A percentile compares a stretch with the other conserved stretches of the same genome.
These are phyloP conservation scores for Simmondsia chinensis DNA, from an alignment of 148 eudicot genomes.

Conservation along the genomic window DNA sequence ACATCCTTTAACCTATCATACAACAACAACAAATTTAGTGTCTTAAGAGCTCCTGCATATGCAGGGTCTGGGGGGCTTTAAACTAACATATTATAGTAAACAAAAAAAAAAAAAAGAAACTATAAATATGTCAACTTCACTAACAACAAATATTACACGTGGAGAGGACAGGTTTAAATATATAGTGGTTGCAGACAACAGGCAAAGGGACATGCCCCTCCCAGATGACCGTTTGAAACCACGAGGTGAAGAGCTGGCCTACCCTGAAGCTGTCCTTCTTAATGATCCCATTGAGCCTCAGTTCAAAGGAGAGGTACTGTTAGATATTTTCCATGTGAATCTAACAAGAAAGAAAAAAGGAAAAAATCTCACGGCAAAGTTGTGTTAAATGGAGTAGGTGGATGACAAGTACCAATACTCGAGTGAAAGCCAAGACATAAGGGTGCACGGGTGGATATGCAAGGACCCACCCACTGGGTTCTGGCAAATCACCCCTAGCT, in stretches of 20 bases:
- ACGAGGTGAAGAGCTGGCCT: constrained; percentile 25
- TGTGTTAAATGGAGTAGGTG: constrained; percentile 37
- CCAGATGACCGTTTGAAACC: constrained; percentile 39
- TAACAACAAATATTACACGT: neutral
- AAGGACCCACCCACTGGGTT: constrained; percentile 40
- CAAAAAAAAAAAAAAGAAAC: neutral
- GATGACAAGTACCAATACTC: constrained; percentile 89
- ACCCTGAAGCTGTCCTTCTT: constrained; percentile 41
- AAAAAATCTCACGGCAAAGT: too few species aligned
- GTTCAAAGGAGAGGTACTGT: constrained; percentile 39
- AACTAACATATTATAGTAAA: too few species aligned
- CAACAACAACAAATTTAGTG: too few species aligned
- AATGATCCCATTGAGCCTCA: constrained; percentile 25
- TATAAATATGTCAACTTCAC: constrained; percentile 1
- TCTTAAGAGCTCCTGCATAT: too few species aligned
- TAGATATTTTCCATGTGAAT: neutral
- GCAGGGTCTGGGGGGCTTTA: too few species aligned
- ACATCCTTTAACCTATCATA: too few species aligned
- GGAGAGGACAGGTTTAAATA: constrained; percentile 26
- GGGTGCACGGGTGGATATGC: constrained; percentile 72
- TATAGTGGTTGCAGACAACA: constrained; percentile 33
- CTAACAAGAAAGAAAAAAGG: too few species aligned
- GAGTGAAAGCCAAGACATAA: constrained; percentile 42
- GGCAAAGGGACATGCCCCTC: constrained; percentile 41
- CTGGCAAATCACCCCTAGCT: constrained; percentile 84